Conservation (phyloP, 164 flowering plant genomes). For the Piper betle region DNA sequence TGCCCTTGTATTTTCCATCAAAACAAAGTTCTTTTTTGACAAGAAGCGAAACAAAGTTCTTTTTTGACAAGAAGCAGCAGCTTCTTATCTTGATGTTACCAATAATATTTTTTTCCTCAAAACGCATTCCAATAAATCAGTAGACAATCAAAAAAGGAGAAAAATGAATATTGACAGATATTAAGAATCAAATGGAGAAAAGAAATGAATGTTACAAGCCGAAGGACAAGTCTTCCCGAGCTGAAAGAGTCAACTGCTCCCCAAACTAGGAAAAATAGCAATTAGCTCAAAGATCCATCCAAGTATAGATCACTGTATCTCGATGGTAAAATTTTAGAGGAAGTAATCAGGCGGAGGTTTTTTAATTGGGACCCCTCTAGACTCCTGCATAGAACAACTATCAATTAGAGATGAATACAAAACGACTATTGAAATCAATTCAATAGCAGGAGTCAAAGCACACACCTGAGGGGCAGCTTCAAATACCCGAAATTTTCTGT, state of each 20-base stretch:
- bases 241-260: background rate
- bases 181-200: background rate
- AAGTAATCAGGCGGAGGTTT: conserved; percentile 96
- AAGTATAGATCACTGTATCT: background rate
- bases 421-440: background rate
- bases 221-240: background rate
- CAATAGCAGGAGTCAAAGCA: conserved; percentile 2
- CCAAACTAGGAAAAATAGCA: background rate
- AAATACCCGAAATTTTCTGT: conserved; percentile 83
- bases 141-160: too few relatives aligned
- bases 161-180: background rate
- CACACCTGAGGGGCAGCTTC: conserved; percentile 97
- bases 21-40: too few relatives aligned
- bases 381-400: conserved; percentile 50
- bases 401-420: background rate
- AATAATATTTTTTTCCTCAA: background rate
- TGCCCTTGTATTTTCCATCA: too few relatives aligned
- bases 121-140: background rate
- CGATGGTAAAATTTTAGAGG: conserved; percentile 22
- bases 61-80: too few relatives aligned
- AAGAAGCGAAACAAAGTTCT: too few relatives aligned
- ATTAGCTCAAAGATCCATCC: background rate
- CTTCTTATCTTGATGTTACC: background rate
- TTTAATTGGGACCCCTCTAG: conserved; percentile 83
- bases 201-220: background rate